Percentiles rank a stretch among this genome's conserved stretches.
These are phyloP conservation scores for Cladophialophora yegresii DNA, from an alignment of 2,329 filamentous ascomycete species.

Conservation along the genomic window DNA sequence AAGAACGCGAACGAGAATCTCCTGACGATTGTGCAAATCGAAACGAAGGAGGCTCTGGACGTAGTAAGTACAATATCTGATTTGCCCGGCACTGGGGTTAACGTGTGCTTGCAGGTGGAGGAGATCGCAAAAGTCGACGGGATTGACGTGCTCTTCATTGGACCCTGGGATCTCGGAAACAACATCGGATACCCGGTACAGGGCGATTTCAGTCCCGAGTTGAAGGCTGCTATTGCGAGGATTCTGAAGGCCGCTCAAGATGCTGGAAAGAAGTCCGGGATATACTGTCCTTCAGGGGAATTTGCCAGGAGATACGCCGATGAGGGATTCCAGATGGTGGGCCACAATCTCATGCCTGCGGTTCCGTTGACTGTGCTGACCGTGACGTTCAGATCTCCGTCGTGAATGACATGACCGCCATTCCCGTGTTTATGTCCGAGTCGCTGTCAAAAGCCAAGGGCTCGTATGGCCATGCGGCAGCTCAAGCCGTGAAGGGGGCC, in stretches of 20 bases:
- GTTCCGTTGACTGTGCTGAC: slow-evolving; percentile 3
- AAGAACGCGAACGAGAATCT: slow-evolving; percentile 58
- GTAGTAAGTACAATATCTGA: slow-evolving; percentile 37
- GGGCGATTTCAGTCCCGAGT: slow-evolving; percentile 52
- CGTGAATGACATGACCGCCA: slow-evolving; percentile 50
- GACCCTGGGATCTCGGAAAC: slow-evolving; percentile 60
- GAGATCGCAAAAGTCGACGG: slow-evolving; percentile 57
- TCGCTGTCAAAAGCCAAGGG: slow-evolving; percentile 43
- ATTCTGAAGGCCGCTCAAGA: slow-evolving; percentile 56
- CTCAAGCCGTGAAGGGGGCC: slow-evolving; percentile 35
- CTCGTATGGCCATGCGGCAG: slow-evolving; percentile 34
- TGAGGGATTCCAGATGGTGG: slow-evolving; percentile 58
- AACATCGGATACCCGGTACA: slow-evolving; percentile 58
- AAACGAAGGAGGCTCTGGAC: slow-evolving; percentile 46
- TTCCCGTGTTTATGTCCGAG: slow-evolving; percentile 47
- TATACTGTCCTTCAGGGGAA: slow-evolving; percentile 57
- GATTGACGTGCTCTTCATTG: slow-evolving; percentile 56
- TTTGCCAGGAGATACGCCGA: slow-evolving; percentile 56
- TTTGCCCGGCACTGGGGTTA: not conserved
- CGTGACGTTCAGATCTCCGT: slow-evolving; percentile 42
- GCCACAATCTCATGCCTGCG: slow-evolving; percentile 25
- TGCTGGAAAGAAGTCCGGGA: slow-evolving; percentile 57
- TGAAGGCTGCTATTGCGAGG: slow-evolving; percentile 54
- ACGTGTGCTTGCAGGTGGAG: slow-evolving; percentile 41
- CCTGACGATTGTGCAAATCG: slow-evolving; percentile 52